Evolutionary conservation across 106 monocot genomes (phyloP), one percentile per base, ranked within the genome.

Genomic region (Triglochin maritima): DNA sequence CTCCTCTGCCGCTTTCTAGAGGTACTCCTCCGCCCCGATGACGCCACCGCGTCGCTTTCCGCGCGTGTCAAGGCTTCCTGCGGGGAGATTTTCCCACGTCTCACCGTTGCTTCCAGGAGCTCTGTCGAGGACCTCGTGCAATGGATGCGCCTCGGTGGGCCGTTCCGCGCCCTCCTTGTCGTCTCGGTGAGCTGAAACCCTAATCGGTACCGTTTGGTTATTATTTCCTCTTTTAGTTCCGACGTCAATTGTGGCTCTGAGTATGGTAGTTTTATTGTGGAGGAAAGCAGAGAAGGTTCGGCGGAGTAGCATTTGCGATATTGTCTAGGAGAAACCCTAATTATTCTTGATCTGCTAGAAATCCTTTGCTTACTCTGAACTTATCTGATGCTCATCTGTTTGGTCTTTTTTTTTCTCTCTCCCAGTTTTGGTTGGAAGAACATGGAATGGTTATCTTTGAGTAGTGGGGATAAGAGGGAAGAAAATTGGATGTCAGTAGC

Each of bases 141-240:
- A 46, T 95, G 90, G 95, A 79, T 81, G 45, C 80, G 90, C 11
- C 56, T 66, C 10, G 95, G 95, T 44, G 80, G 87, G 49, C 47
- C 87, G 10, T 72, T 90, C 46, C 84, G 95, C 17, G 81, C 79
- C 16, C 81, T 95, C 3, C 71, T 95, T 51, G 85, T 85, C 64
- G 78, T 85, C 64, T 90, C 90, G 66, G 95, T 95, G 42, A 61
- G 85, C 41, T 0, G 17, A 46, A 60, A 60, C 60, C 17, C 50
- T 49, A 60, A n/a, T n/a, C n/a, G n/a, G 41, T 5, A 6, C 49
- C 7, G 43, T 59, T 70, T 16, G 58, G 7, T 16, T 17, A 5
- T 8, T 59, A 2, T 43, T 59, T 59, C 14, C 4, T 10, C 4
- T 17, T 10, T 4, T 50, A 46, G 70, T 47, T 57, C 6, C 9